These are phyloP conservation scores for Peronospora farinosa DNA, from an alignment of 352 stramenopile genomes.

Conservation along the genomic window DNA sequence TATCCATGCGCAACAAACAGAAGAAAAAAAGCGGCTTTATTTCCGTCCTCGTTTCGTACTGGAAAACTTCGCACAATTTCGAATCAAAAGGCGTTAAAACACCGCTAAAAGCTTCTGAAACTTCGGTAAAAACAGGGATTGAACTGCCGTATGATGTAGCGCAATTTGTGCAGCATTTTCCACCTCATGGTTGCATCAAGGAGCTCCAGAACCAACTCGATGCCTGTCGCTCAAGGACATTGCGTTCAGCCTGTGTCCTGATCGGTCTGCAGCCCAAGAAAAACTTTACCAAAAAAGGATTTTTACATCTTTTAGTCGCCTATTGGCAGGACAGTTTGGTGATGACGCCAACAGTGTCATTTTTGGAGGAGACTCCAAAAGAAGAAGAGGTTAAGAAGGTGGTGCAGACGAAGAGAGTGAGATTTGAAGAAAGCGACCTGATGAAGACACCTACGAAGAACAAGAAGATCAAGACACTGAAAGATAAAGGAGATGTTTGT, in stretches of 20 bases:
- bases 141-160: constrained; percentile 8
- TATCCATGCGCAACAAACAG: constrained; percentile 4
- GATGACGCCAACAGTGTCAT: background rate
- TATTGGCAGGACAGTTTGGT: constrained; percentile 14
- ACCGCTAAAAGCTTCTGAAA: too few species aligned
- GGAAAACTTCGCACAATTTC: constrained; percentile 3
- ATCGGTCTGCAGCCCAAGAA: constrained; percentile 19
- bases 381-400: background rate
- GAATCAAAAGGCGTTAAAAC: too few species aligned
- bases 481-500: constrained; percentile 2
- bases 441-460: constrained; percentile 3
- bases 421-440: constrained; percentile 1
- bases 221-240: constrained; percentile 5
- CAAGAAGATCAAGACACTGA: constrained; percentile 13
- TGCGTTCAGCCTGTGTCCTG: constrained; percentile 18
- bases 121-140: background rate
- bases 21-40: constrained; percentile 21
- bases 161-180: constrained; percentile 17
- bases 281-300: constrained; percentile 13
- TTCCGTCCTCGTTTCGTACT: constrained; percentile 10
- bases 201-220: constrained; percentile 17
- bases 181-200: constrained; percentile 2
- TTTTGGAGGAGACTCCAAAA: background rate
- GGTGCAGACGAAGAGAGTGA: constrained; percentile 1
- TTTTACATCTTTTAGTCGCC: constrained; percentile 11